Evolutionary conservation across 805 yeast species (phyloP).

Genomic region (Kregervanrija delftensis): DNA sequence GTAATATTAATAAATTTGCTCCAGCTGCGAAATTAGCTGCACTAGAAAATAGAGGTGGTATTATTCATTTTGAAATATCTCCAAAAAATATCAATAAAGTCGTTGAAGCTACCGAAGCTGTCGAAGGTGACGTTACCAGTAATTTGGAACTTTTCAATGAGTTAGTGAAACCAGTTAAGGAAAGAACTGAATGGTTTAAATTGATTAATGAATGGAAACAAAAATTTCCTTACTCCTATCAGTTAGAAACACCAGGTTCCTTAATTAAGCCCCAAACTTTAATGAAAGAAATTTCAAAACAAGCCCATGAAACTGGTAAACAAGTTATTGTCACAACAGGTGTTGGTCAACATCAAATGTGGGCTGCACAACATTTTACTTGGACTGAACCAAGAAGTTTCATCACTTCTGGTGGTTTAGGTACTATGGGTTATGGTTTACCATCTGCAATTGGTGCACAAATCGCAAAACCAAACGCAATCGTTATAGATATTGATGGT

Average conservation of each 20-base stretch:
- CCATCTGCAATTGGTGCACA: slow-evolving; percentile 99
- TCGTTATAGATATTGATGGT: slow-evolving; percentile 96
- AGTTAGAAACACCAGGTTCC: slow-evolving; percentile 71
- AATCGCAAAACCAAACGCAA: slow-evolving; percentile 88
- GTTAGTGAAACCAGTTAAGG: slow-evolving; percentile 51
- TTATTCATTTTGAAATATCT: slow-evolving; percentile 89
- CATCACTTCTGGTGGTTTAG: slow-evolving; percentile 98
- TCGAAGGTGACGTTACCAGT: slow-evolving; percentile 90
- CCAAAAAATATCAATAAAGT: slow-evolving; percentile 98
- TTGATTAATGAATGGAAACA: slow-evolving; percentile 76
- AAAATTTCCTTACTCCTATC: slow-evolving; percentile 80
- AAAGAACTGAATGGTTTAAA: slow-evolving; percentile 75
- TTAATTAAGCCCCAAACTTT: slow-evolving; percentile 91
- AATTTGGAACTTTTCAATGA: slow-evolving; percentile 73
- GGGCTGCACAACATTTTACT: slow-evolving; percentile 98
- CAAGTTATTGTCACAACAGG: slow-evolving; percentile 92
- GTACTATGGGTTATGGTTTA: slow-evolving; percentile 97
- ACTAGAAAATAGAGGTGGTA: slow-evolving; percentile 85
- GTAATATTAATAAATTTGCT: slow-evolving; percentile 79
- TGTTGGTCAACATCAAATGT: slow-evolving; percentile 99
- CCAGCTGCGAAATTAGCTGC: slow-evolving; percentile 92
- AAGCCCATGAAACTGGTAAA: slow-evolving; percentile 54
- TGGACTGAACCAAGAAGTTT: slow-evolving; percentile 91
- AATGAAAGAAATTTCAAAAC: slow-evolving; percentile 66
- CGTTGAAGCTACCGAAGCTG: slow-evolving; percentile 90